phyloP scores from a whole-genome alignment of 495 filamentous ascomycete species.

The Neurospora cerealis region DNA sequence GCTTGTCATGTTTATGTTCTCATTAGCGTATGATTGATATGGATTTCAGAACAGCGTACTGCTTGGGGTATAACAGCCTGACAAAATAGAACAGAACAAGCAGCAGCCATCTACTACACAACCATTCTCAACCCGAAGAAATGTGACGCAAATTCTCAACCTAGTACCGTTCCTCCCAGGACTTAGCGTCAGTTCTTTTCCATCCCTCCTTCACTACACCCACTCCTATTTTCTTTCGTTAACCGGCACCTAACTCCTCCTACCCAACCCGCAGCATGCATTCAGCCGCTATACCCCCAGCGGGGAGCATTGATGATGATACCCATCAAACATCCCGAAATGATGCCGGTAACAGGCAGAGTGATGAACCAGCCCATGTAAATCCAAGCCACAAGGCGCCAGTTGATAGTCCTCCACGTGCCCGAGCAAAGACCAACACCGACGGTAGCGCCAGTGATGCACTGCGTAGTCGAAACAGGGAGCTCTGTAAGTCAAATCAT shows the following conservation, averaged over 20 bases:
- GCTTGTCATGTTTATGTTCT: background rate
- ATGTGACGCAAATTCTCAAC: background rate
- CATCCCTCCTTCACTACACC: background rate
- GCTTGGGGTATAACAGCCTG: background rate
- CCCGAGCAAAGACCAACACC: slow-evolving; percentile 54
- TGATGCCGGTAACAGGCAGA: slow-evolving; percentile 43
- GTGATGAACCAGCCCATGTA: slow-evolving; percentile 50
- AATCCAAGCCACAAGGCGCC: slow-evolving; percentile 48
- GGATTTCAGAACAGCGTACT: background rate
- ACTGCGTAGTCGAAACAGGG: slow-evolving; percentile 53
- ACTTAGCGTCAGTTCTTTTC: background rate
- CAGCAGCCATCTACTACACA: background rate
- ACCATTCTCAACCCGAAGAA: too few relatives aligned
- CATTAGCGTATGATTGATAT: background rate
- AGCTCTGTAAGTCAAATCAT: slow-evolving; percentile 18
- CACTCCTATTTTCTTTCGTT: background rate
- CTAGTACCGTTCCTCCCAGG: background rate
- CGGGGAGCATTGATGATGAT: slow-evolving; percentile 47
- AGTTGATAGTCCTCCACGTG: slow-evolving; percentile 47
- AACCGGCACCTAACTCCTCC: background rate
- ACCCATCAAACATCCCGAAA: slow-evolving; percentile 47
- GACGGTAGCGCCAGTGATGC: slow-evolving; percentile 50
- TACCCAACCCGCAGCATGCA: background rate
- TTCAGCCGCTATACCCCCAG: slow-evolving; percentile 8
- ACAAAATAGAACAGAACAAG: background rate